Conservation (phyloP, 2,329 filamentous ascomycete genomes). For the Cryphonectria carpinicola region DNA sequence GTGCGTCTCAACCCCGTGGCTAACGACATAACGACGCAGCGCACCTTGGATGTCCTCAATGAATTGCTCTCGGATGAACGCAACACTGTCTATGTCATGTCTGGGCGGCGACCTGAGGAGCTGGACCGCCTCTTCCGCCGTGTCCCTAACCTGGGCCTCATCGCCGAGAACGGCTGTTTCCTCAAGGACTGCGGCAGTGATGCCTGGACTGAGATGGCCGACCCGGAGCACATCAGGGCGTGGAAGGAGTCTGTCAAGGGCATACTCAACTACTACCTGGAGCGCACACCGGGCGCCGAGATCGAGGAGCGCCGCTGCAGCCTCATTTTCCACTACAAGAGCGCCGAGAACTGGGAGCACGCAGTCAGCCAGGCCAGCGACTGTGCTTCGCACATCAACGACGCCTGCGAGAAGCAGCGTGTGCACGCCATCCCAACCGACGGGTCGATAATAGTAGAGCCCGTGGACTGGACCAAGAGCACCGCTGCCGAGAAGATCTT, state of each 20-base stretch:
- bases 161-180: conserved; percentile 95
- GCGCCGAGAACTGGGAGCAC: conserved; percentile 74
- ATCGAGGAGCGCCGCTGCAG: conserved; percentile 93
- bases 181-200: conserved; percentile 70
- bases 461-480: conserved; percentile 83
- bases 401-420: conserved; percentile 80
- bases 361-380: conserved; percentile 83
- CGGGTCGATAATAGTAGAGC: conserved; percentile 81
- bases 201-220: conserved; percentile 78
- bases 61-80: conserved; percentile 78
- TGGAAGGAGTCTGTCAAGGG: conserved; percentile 86
- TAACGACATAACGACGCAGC: conserved; percentile 46
- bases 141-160: conserved; percentile 82
- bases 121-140: conserved; percentile 84
- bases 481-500: conserved; percentile 79
- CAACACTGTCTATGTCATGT: conserved; percentile 95
- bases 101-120: conserved; percentile 82
- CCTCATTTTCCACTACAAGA: conserved; percentile 87
- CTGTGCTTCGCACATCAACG: conserved; percentile 93
- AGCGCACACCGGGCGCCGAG: conserved; percentile 84
- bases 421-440: conserved; percentile 84
- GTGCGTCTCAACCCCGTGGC: conserved; percentile 8
- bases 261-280: conserved; percentile 87
- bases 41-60: conserved; percentile 80
- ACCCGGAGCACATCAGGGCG: conserved; percentile 67